phyloP scores from a whole-genome alignment of 257 asterid species.

The Lithospermum erythrorhizon region DNA sequence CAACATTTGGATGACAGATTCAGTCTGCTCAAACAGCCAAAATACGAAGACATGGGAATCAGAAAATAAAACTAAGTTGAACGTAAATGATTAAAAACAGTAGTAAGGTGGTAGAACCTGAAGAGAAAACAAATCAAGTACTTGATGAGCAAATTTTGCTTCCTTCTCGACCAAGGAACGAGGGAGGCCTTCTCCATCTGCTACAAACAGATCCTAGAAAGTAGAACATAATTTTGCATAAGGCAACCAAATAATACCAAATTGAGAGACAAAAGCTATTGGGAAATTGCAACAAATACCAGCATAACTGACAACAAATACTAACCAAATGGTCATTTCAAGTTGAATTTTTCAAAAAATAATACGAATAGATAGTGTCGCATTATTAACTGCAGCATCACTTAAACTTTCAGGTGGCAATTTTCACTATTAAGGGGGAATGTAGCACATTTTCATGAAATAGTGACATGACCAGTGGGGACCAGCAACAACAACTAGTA shows the following conservation, averaged over 20 bases:
- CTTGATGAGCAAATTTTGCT: slow-evolving; percentile 63
- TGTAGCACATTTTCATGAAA: too few species aligned
- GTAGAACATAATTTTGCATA: background rate
- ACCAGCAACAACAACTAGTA: too few species aligned
- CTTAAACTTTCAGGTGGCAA: too few species aligned
- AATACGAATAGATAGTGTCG: too few species aligned
- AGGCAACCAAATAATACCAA: background rate
- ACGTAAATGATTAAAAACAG: background rate
- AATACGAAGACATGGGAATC: slow-evolving; percentile 7
- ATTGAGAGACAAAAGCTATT: background rate
- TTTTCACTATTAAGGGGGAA: too few species aligned
- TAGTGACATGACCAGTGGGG: too few species aligned
- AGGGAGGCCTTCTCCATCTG: slow-evolving; percentile 98
- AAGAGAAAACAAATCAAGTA: slow-evolving; percentile 61
- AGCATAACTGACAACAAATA: too few species aligned
- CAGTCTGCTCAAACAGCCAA: slow-evolving; percentile 42
- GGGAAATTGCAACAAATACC: too few species aligned
- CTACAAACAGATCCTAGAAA: slow-evolving; percentile 79
- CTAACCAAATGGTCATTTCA: too few species aligned
- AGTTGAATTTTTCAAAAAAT: too few species aligned
- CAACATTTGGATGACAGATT: slow-evolving; percentile 65
- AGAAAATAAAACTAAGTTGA: slow-evolving; percentile 14
- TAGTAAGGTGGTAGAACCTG: slow-evolving; percentile 25
- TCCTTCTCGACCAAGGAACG: slow-evolving; percentile 78
- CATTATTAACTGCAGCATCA: too few species aligned